These are phyloP conservation scores for Eucalyptus cloeziana DNA, from an alignment of 345 rosid genomes.

Conservation along the genomic window DNA sequence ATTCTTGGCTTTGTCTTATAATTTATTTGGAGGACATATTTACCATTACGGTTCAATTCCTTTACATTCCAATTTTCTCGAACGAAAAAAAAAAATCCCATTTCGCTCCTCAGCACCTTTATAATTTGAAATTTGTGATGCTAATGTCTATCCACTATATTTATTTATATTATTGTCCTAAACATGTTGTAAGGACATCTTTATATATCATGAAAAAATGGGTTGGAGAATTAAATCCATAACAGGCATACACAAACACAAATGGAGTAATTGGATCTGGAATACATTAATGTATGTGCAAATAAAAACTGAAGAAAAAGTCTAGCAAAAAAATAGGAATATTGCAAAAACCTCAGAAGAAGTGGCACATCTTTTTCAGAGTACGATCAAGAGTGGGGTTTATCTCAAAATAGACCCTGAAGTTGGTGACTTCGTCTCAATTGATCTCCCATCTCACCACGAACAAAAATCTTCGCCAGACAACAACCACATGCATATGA, in stretches of 20 bases:
- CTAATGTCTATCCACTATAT: too few relatives aligned
- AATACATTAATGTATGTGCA: background rate
- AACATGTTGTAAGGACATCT: background rate
- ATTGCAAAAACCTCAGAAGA: background rate
- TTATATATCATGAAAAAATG: too few relatives aligned
- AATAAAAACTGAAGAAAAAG: background rate
- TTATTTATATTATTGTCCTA: background rate
- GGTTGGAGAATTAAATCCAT: background rate
- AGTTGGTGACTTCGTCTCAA: background rate
- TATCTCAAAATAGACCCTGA: background rate
- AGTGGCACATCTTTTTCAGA: background rate
- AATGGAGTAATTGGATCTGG: background rate
- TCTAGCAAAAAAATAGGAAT: background rate
- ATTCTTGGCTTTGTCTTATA: too few relatives aligned
- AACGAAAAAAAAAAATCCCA: too few relatives aligned
- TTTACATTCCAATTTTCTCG: background rate
- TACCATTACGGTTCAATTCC: background rate
- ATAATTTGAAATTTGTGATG: too few relatives aligned
- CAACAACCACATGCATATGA: background rate
- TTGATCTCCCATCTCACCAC: background rate
- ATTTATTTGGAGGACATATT: background rate
- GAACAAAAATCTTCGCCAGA: background rate
- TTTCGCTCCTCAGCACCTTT: accelerated
- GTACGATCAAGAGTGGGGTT: background rate
- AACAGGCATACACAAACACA: background rate